Conservation (phyloP, 2,329 filamentous ascomycete genomes). For the Zalaria obscura region DNA sequence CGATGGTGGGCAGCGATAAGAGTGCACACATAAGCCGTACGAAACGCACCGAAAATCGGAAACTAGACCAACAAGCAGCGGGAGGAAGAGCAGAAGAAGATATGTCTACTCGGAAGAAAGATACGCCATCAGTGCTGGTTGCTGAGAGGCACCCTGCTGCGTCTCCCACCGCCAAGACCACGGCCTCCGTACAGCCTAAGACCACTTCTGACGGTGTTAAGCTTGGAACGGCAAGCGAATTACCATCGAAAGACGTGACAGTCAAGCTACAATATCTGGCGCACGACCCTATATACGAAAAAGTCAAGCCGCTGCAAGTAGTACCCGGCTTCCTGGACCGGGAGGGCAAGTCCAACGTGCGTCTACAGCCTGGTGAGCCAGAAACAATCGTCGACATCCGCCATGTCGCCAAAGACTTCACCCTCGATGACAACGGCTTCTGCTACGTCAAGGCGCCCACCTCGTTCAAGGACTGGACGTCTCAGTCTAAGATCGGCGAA, state of each 20-base stretch:
- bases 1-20: too few relatives aligned
- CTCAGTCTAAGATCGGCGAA: conserved; percentile 8
- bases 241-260: conserved; percentile 6
- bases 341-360: conserved; percentile 11
- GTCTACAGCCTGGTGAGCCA: conserved; percentile 7
- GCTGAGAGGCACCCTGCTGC: too few relatives aligned
- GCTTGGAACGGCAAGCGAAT: not conserved
- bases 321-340: conserved; percentile 12
- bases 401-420: conserved; percentile 6
- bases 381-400: conserved; percentile 11
- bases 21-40: too few relatives aligned
- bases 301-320: conserved; percentile 13
- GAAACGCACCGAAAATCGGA: too few relatives aligned
- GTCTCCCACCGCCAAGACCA: not conserved
- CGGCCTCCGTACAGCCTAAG: not conserved
- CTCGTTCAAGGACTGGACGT: conserved; percentile 8
- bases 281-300: conserved; percentile 12
- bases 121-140: not conserved
- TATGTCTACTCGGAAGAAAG: not conserved
- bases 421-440: conserved; percentile 12
- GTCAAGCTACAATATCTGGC: conserved; percentile 15
- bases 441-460: conserved; percentile 10
- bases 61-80: not conserved
- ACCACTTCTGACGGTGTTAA: not conserved
- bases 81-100: not conserved